These are phyloP conservation scores for Selaginella moellendorffii DNA, from an alignment of 75 land plant species.

Conservation along the genomic window DNA sequence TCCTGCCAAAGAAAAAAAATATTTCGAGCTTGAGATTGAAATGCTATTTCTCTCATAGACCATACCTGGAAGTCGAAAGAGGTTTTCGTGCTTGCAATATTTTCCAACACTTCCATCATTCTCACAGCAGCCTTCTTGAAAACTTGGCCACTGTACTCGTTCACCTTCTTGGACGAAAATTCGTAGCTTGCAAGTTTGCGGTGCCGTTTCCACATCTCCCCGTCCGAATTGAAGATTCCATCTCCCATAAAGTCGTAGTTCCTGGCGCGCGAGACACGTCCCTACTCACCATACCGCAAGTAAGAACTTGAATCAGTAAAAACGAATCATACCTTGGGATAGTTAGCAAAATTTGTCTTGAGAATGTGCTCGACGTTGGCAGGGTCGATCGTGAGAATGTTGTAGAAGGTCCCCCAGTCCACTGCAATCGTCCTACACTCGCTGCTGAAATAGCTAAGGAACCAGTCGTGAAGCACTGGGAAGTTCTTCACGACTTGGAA, in stretches of 20 bases:
- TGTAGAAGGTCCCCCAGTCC: not conserved
- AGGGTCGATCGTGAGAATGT: constrained; percentile 15
- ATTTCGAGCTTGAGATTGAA: too few relatives aligned
- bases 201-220: constrained; percentile 10
- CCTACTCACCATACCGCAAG: not conserved
- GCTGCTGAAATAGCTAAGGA: not conserved
- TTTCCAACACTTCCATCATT: not conserved
- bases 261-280: not conserved
- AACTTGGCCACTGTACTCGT: not conserved
- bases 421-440: constrained; percentile 4
- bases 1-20: constrained; percentile 24
- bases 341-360: constrained; percentile 26
- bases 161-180: constrained; percentile 8
- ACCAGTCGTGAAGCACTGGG: constrained; percentile 10
- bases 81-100: not conserved
- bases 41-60: not conserved
- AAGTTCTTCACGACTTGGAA: constrained; percentile 8
- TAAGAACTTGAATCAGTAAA: not conserved
- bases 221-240: constrained; percentile 15
- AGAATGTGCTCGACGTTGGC: constrained; percentile 24
- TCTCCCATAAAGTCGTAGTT: constrained; percentile 6
- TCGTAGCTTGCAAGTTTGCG: constrained; percentile 16
- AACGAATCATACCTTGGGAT: constrained; percentile 21
- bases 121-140: constrained; percentile 7
- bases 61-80: constrained; percentile 3